phyloP scores from a whole-genome alignment of 2,329 filamentous ascomycete genomes.

The Beauveria asiatica region DNA sequence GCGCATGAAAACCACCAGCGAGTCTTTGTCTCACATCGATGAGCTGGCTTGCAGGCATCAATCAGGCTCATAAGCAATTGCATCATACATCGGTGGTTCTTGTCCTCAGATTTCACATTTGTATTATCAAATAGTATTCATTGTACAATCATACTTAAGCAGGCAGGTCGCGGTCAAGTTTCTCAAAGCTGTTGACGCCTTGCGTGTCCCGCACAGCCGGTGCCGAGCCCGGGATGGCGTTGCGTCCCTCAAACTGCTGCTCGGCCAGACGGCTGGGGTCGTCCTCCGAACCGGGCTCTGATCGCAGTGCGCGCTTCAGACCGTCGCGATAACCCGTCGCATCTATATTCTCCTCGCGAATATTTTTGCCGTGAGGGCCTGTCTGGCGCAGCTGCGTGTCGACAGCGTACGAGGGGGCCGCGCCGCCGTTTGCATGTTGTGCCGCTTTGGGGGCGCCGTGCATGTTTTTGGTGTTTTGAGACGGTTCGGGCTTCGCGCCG shows the following conservation, averaged over 20 bases:
- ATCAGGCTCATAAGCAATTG: neutral
- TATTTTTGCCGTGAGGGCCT: conserved; percentile 36
- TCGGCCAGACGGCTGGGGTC: conserved; percentile 41
- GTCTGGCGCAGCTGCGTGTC: conserved; percentile 22
- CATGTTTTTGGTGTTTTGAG: neutral
- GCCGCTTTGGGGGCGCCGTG: conserved; percentile 11
- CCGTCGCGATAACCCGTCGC: conserved; percentile 26
- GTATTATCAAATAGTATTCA: neutral
- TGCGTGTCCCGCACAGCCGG: neutral
- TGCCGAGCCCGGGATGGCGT: neutral
- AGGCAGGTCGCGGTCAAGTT: neutral
- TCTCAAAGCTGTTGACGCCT: neutral
- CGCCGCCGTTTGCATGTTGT: conserved; percentile 13
- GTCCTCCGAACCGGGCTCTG: conserved; percentile 37
- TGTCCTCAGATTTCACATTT: too few species aligned
- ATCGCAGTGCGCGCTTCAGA: conserved; percentile 29
- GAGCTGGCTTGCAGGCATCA: neutral
- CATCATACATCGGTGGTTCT: neutral
- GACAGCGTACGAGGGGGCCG: conserved; percentile 31
- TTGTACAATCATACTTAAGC: neutral
- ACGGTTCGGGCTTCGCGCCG: conserved; percentile 27
- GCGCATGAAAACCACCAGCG: neutral
- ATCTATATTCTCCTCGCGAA: conserved; percentile 30
- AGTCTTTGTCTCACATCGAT: neutral
- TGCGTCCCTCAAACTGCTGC: conserved; percentile 27